Evolutionary conservation across 2,329 filamentous ascomycete species (phyloP).

Genomic region (Orbilia oligospora): DNA sequence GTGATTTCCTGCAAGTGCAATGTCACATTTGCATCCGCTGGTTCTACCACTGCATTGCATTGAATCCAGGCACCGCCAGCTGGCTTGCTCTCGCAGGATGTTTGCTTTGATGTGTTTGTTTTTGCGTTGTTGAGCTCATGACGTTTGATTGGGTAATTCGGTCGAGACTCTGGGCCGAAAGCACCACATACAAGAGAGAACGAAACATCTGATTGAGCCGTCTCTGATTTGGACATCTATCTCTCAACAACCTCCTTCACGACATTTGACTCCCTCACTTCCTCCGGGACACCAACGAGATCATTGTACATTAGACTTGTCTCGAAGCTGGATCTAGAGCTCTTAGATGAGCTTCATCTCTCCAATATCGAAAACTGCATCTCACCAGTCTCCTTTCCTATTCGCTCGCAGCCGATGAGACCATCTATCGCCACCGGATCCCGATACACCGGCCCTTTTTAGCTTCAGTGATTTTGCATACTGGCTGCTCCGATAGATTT

Average conservation of each 20-base stretch:
- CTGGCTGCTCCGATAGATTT: slow-evolving; percentile 14
- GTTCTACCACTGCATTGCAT: not conserved
- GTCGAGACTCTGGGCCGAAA: slow-evolving; percentile 16
- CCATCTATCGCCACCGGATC: slow-evolving; percentile 41
- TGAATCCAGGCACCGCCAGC: not conserved
- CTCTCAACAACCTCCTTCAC: slow-evolving; percentile 19
- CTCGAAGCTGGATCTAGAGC: slow-evolving; percentile 27
- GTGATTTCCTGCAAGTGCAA: not conserved
- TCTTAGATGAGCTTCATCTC: slow-evolving; percentile 55
- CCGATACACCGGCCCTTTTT: slow-evolving; percentile 19
- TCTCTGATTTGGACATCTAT: slow-evolving; percentile 42
- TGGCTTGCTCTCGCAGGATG: not conserved
- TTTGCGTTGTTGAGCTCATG: slow-evolving; percentile 28
- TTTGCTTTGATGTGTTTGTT: slow-evolving; percentile 14
- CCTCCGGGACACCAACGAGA: slow-evolving; percentile 12
- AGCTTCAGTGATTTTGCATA: slow-evolving; percentile 20
- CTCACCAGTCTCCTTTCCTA: slow-evolving; percentile 28
- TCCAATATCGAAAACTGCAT: slow-evolving; percentile 15
- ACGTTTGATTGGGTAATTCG: slow-evolving; percentile 58
- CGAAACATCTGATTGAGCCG: slow-evolving; percentile 46
- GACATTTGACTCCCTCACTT: slow-evolving; percentile 23
- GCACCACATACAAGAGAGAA: slow-evolving; percentile 17
- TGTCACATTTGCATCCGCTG: not conserved
- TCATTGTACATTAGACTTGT: slow-evolving; percentile 6
- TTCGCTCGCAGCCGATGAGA: slow-evolving; percentile 46